Base-by-base conservation (phyloP, 495 filamentous ascomycete genomes). In the Daldinia caldariorum region DNA sequence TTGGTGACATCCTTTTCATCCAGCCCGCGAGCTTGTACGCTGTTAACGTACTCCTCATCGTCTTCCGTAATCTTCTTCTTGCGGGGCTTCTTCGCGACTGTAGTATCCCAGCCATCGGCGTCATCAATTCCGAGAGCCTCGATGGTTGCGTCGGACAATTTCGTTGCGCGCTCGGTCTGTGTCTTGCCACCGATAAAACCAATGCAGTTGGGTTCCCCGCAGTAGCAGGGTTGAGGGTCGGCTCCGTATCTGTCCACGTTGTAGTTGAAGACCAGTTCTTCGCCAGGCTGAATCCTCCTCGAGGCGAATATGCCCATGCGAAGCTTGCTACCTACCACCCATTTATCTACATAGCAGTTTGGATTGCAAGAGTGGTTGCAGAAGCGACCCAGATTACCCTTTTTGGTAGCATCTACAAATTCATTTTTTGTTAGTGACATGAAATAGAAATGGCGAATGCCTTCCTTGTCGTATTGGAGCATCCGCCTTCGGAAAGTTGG, bases 221-320 rank as follows among this genome's bases (percentile, higher is more conserved):
- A 99, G 77, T 97, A 98, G 79, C 95, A 99, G 10, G 91, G 92
- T 79, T 97, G 94, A 55, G 95, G 94, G 73, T 98, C 93, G 35
- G 95, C 94, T 63, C 95, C 95, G 74, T 99, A 99, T 64, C 95
- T 89, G 77, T 99, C 95, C 59, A 99, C 95, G 70, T 99, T 99
- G 86, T 99, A 99, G 83, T 99, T 97, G 84, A 99, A 99, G n/a
- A 97, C 94, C 35, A 99, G 84, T 78, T 99, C 95, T 78, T 99
- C 95, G 43, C 95, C 96, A 1, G 91, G 88, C 71, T 89, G 87
- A 72, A 99, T 91, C 74, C 86, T 84, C 66, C 94, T 92, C 82
- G 91, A 87, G 72, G 95, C 93, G 81, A 99, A 99, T 69, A 99
- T 98, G 66, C 95, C 95, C 95, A 99, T 98, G 74, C 95, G 94